Evolutionary conservation across 2,329 filamentous ascomycete genomes (phyloP).

Genomic region (Pleurostoma richardsiae): DNA sequence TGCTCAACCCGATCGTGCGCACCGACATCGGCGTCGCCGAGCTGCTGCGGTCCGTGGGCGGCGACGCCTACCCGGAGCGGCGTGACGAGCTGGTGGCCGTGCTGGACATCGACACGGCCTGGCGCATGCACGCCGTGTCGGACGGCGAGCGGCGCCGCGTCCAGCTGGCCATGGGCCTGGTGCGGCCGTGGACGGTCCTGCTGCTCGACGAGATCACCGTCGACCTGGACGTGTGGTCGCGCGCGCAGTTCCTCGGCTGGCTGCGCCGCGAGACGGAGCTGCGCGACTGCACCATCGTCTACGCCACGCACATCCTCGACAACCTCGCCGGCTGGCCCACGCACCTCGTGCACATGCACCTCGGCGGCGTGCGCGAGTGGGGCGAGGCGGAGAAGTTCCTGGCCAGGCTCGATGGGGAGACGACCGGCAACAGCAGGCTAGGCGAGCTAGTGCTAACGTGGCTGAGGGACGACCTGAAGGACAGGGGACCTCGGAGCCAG

Average conservation of each 20-base stretch:
- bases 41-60: slow-evolving; percentile 79
- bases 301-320: slow-evolving; percentile 95
- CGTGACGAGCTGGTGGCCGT: slow-evolving; percentile 83
- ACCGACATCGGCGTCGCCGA: slow-evolving; percentile 90
- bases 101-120: slow-evolving; percentile 84
- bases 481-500: slow-evolving; percentile 70
- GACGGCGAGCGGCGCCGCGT: slow-evolving; percentile 90
- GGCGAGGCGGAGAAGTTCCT: slow-evolving; percentile 69
- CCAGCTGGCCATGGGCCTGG: slow-evolving; percentile 90
- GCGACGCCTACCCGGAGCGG: slow-evolving; percentile 73
- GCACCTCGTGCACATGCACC: slow-evolving; percentile 91
- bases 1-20: slow-evolving; percentile 91
- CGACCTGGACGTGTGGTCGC: slow-evolving; percentile 82
- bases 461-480: slow-evolving; percentile 74
- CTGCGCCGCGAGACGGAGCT: slow-evolving; percentile 80
- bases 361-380: slow-evolving; percentile 85
- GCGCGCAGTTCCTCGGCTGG: slow-evolving; percentile 81
- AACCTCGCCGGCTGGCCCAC: slow-evolving; percentile 94
- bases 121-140: slow-evolving; percentile 94
- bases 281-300: slow-evolving; percentile 85
- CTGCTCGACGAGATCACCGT: slow-evolving; percentile 96
- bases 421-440: slow-evolving; percentile 69
- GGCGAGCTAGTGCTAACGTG: slow-evolving; percentile 85
- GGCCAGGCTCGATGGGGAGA: slow-evolving; percentile 37
- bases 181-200: slow-evolving; percentile 87